Evolutionary conservation across 768 basidiomycete genomes (phyloP), one percentile per base, ranked within the genome.

Genomic region (Rhodosporidiobolus odoratus): DNA sequence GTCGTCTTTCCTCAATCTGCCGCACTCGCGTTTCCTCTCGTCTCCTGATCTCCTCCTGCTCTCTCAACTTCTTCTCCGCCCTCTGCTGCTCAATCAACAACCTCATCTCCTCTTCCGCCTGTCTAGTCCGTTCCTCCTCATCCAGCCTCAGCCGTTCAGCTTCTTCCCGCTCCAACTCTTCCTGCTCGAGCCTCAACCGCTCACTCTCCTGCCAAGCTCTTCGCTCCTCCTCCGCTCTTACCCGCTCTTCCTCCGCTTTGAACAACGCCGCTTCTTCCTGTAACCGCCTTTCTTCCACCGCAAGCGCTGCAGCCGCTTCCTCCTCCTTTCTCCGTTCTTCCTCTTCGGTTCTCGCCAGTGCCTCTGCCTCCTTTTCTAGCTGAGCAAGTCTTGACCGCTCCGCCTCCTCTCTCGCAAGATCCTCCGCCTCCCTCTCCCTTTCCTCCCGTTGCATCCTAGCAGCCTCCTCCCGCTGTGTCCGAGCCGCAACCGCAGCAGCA

Each of bases 271-370:
- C 30, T 38, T 77, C 65, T 40, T 68, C 54, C 19, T 69, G 75
- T 35, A 67, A 71, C 57, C 73, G 73, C 21, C 74, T n/a, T 23
- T 50, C 48, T n/a, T 50, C 48, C 48, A 9, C 13, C 12, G 43
- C 43, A 23, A 45, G 12, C 12, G 43, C 43, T 13, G 43, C 43
- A 12, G 43, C 63, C 13, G 32, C 50, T n/a, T 38, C 63, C 30
- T 77, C 77, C 53, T 76, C 76, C 65, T 6, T 30, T 10, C 41
- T n/a, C 32, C 32, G 17, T 6, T 9, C 34, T 4, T 76, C 61
- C 60, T 70, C 57, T 17, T 75, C 76, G 7, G 48, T 37, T 32
- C n/a, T 21, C 30, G 13, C 38, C 40, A 21, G 9, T 27, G 25
- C 61, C 47, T 76, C 74, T 57, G 76, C 77, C 66, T 47, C 57